A percentile compares a stretch with the other conserved stretches of the same genome.
Evolutionary conservation across 2,329 filamentous ascomycete species (phyloP).

Genomic region (Fusarium ambrosium): DNA sequence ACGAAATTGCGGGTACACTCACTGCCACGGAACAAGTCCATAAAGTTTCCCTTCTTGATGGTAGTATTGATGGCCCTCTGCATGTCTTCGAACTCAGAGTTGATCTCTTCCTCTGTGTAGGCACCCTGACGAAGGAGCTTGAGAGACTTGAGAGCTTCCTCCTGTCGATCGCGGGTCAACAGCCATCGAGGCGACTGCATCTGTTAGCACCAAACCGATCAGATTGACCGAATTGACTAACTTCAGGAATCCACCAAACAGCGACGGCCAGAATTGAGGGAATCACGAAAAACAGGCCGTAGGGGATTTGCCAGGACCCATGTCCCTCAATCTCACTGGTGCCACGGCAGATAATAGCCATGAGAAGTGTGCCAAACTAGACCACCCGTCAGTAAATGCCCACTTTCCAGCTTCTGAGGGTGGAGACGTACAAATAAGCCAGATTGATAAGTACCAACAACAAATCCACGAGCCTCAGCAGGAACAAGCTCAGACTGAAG

Average conservation of each 20-base stretch:
- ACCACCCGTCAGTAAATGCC: neutral
- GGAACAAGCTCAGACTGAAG: slow-evolving; percentile 53
- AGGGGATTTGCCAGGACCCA: slow-evolving; percentile 51
- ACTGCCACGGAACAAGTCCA: neutral
- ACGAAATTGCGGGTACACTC: neutral
- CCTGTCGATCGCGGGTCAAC: slow-evolving; percentile 41
- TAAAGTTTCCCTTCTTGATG: neutral
- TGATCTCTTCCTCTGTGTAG: neutral
- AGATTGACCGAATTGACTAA: neutral
- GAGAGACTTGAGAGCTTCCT: slow-evolving; percentile 47
- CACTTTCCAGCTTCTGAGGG: neutral
- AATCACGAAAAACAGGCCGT: slow-evolving; percentile 39
- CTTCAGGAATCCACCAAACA: slow-evolving; percentile 3
- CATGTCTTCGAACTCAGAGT: neutral
- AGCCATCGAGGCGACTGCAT: slow-evolving; percentile 50
- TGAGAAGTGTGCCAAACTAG: slow-evolving; percentile 23
- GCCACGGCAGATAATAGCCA: slow-evolving; percentile 45
- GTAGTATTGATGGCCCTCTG: neutral
- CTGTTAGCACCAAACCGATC: neutral
- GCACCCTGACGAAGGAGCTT: slow-evolving; percentile 39
- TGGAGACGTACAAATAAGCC: neutral
- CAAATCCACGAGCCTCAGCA: slow-evolving; percentile 46
- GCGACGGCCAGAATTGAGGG: neutral
- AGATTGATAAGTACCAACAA: slow-evolving; percentile 41
- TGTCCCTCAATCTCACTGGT: slow-evolving; percentile 47